Evolutionary conservation across 2,329 filamentous ascomycete genomes (phyloP), one percentile per base, ranked within the genome.

Genomic region (Aspergillus sp.): DNA sequence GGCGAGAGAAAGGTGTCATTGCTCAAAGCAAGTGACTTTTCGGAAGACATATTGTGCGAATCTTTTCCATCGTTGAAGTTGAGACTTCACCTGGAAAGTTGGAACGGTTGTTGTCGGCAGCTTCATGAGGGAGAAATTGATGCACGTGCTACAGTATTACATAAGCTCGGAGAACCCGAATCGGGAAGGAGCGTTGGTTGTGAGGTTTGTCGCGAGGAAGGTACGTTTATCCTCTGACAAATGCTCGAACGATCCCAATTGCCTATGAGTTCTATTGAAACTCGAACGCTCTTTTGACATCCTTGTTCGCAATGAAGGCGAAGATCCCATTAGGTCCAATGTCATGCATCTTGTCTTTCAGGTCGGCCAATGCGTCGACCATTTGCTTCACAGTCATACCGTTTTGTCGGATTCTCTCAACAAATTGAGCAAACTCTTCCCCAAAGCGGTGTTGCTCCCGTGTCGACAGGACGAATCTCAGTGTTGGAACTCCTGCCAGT

Each of bases 11-110:
- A 66, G 8, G 53, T 49, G 49, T 69, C 66, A 52, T 69, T 67
- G 48, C 65, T 69, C 25, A 66, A 45, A 8, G 68, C 61, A 50
- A 69, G 64, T 19, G 64, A 66, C 57, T 64, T 68, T 17, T 60
- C 61, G 54, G 60, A 59, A 51, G 69, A 69, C 71, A 72, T 71
- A 34, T 41, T 63, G 34, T 41, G 34, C 34, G 13, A 15, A 11
- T 41, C 13, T 13, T 15, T 41, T 41, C 11, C 11, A 41, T 41
- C 1, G 34, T 45, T 22, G 52, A 54, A 54, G 22, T 34, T 46
- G 22, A 46, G 45, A n/a, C 22, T 25, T 50, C 28, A 25, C 23
- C 30, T 50, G 11, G 34, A 28, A 28, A 28, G 6, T 28, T 28
- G 25, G 6, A 28, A 41, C 17, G 34, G 34, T 41, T 15, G 34